Conservation (phyloP, 2,329 filamentous ascomycete species). For the Penicillium sp. region DNA sequence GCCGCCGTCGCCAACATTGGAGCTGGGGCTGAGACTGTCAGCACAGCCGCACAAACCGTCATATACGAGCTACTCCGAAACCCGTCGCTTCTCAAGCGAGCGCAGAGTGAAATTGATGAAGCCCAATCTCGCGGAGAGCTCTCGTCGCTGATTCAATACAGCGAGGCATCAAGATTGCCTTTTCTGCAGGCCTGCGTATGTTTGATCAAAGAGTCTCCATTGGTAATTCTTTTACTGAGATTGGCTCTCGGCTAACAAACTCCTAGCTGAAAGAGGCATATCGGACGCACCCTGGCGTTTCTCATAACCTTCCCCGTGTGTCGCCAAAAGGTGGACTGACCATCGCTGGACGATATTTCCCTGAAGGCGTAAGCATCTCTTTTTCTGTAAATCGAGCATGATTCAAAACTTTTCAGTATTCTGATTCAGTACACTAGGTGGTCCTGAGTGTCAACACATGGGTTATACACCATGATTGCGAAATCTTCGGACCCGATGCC, state of each 20-base stretch:
- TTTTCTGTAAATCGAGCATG: neutral
- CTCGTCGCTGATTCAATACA: neutral
- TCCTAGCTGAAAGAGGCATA: slow-evolving; percentile 1
- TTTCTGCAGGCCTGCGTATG: slow-evolving; percentile 1
- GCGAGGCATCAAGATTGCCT: neutral
- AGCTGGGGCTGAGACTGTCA: slow-evolving; percentile 34
- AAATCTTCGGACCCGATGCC: slow-evolving; percentile 19
- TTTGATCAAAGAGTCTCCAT: too few species aligned
- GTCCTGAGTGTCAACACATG: slow-evolving; percentile 32
- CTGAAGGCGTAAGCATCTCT: slow-evolving; percentile 3
- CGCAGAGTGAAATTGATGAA: neutral
- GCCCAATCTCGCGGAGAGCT: neutral
- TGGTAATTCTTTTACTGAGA: neutral
- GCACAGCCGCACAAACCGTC: neutral
- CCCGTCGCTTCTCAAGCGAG: neutral
- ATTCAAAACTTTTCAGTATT: neutral
- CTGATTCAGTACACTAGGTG: neutral
- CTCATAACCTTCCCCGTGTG: neutral
- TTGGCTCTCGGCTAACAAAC: too few species aligned
- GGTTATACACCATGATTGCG: slow-evolving; percentile 18
- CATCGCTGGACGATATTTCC: neutral
- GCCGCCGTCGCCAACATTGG: slow-evolving; percentile 33
- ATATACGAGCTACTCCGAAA: neutral
- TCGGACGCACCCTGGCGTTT: neutral
- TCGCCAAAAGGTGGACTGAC: neutral